Base-by-base conservation (phyloP, 495 filamentous ascomycete species). In the Achaetomiella virescens region DNA sequence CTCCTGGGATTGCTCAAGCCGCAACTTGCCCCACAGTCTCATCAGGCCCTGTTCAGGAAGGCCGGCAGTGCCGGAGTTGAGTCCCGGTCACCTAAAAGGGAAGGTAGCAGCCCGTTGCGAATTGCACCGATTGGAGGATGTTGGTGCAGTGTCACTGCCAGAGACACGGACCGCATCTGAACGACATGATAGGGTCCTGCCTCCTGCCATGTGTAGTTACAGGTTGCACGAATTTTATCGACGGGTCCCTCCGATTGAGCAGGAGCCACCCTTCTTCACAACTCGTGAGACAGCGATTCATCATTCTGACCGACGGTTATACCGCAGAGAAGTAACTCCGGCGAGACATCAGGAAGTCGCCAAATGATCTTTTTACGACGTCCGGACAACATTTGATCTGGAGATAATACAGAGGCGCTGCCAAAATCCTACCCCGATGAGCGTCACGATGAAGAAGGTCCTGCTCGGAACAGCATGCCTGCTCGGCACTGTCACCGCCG, bases 381-480 rank as follows among this genome's bases (percentile, higher is more conserved):
- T n/a, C n/a, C n/a, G n/a, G n/a, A n/a, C n/a, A n/a, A n/a, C n/a
- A n/a, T n/a, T n/a, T n/a, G n/a, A n/a, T n/a, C n/a, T n/a, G n/a
- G n/a, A n/a, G n/a, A n/a, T n/a, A n/a, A n/a, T n/a, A n/a, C n/a
- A n/a, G n/a, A n/a, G n/a, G n/a, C n/a, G n/a, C n/a, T n/a, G n/a
- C n/a, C n/a, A n/a, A n/a, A n/a, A n/a, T n/a, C n/a, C n/a, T n/a
- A n/a, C n/a, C n/a, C n/a, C 27, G 27, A 31, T 31, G 27, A 9
- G 4, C 27, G n/a, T 14, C 52, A 25, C 20, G 21, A 42, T 55
- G 14, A 50, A 40, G 21, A 61, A 49, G 42, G 33, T 57, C 17
- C 38, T 57, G 37, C 18, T 61, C 15, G 17, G 54, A 1, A 17
- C 54, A 15, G 36, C 47, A 29, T 58, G 49, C 51, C 49, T 59